Conservation (phyloP, 2,329 filamentous ascomycete genomes). For the Curvularia sp. region DNA sequence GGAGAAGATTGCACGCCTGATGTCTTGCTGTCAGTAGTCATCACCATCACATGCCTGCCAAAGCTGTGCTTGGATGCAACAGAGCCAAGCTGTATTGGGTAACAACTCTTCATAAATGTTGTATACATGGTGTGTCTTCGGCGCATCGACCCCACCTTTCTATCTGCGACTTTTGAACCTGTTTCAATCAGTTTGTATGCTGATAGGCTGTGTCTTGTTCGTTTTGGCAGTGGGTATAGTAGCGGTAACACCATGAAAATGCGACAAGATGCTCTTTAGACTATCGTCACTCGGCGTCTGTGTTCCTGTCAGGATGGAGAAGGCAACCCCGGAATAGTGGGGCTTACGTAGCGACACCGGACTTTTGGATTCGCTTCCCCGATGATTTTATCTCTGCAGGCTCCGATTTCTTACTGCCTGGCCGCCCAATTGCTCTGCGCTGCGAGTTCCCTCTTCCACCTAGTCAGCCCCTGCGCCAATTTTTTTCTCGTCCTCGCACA, state of each 20-base stretch:
- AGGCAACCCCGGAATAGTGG: slow-evolving; percentile 1
- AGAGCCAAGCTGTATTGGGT: not conserved
- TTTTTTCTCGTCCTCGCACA: not conserved
- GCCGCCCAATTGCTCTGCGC: slow-evolving; percentile 22
- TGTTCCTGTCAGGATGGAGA: not conserved
- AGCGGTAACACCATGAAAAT: not conserved
- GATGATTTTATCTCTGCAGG: slow-evolving; percentile 22
- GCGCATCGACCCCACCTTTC: not conserved
- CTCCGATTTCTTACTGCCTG: slow-evolving; percentile 12
- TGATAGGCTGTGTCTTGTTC: not conserved
- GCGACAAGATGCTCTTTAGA: not conserved
- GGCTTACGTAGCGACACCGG: slow-evolving; percentile 19
- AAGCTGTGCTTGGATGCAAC: not conserved
- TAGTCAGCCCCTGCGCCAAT: not conserved
- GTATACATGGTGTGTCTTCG: not conserved
- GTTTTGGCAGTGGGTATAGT: not conserved
- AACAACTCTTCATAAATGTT: not conserved
- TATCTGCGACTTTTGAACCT: not conserved
- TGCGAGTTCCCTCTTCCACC: slow-evolving; percentile 15
- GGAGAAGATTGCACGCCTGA: not conserved
- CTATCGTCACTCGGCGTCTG: not conserved
- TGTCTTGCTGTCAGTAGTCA: not conserved
- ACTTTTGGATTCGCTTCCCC: slow-evolving; percentile 19
- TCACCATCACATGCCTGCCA: not conserved
- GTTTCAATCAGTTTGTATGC: not conserved